Percentiles rank a stretch among this genome's conserved stretches.
Conservation (phyloP, 257 asterid species). For the Primulina huaijiensis region DNA sequence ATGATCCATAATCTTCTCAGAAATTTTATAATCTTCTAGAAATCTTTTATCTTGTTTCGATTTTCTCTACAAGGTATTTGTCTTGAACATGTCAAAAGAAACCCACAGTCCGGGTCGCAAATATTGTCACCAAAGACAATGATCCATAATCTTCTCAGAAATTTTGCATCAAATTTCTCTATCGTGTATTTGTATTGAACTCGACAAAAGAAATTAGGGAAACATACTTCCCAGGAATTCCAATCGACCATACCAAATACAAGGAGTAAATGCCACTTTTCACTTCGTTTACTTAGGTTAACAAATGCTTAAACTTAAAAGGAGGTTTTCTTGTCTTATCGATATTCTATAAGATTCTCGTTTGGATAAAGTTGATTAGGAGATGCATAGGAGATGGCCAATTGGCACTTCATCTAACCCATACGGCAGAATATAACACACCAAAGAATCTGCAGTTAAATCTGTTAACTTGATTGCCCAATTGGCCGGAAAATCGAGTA, state of each 20-base stretch:
- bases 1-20: constrained; percentile 9
- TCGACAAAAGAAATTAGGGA: neutral
- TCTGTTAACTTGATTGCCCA: constrained; percentile 6
- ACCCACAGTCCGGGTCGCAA: constrained; percentile 4
- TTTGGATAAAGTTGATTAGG: neutral
- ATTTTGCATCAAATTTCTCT: constrained; percentile 4
- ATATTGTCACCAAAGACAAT: constrained; percentile 5
- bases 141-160: constrained; percentile 7
- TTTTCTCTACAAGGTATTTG: neutral
- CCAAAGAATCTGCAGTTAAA: constrained; percentile 5
- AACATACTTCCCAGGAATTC: neutral
- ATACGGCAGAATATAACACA: constrained; percentile 2
- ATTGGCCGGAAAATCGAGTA: neutral
- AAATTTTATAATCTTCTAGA: constrained; percentile 9
- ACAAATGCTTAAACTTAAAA: neutral
- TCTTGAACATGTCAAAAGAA: neutral
- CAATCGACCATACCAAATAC: neutral
- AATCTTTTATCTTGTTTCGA: constrained; percentile 7
- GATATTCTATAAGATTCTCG: constrained; percentile 15
- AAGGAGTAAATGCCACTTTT: neutral
- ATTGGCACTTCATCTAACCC: constrained; percentile 16
- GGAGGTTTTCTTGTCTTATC: constrained; percentile 9
- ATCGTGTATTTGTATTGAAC: neutral
- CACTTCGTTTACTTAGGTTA: neutral
- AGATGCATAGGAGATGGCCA: neutral